A percentile compares a stretch with the other conserved stretches of the same genome.
These are phyloP conservation scores for Rhododendron williamsianum DNA, from an alignment of 148 eudicot genomes.

Conservation along the genomic window DNA sequence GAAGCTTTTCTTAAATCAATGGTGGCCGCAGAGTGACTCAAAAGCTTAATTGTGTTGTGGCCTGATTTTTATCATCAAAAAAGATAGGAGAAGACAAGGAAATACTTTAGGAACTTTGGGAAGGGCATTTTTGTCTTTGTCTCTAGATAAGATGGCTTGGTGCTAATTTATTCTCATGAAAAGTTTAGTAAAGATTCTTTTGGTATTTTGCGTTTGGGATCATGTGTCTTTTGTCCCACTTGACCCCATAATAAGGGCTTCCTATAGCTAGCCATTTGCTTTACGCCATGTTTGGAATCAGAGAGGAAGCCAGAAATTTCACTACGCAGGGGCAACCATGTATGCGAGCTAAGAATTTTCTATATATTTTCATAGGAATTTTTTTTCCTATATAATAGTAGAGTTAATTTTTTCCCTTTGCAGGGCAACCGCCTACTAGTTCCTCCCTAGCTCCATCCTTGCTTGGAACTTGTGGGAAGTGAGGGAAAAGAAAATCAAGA, in stretches of 20 bases:
- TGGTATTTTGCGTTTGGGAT: constrained; percentile 8
- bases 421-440: too few relatives aligned
- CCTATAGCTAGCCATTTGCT: background rate
- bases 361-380: too few relatives aligned
- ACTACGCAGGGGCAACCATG: too few relatives aligned
- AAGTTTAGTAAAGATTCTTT: background rate
- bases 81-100: background rate
- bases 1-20: background rate
- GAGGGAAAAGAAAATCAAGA: background rate
- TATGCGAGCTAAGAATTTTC: too few relatives aligned
- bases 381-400: too few relatives aligned
- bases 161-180: background rate
- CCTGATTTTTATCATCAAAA: background rate
- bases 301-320: too few relatives aligned
- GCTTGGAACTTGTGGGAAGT: background rate
- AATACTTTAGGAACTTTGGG: background rate
- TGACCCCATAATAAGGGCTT: background rate
- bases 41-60: background rate
- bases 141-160: background rate
- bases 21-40: background rate
- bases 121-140: background rate
- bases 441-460: too few relatives aligned
- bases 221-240: background rate
- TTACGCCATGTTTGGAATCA: too few relatives aligned
- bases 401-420: too few relatives aligned